A percentile compares a stretch with the other conserved stretches of the same genome.
phyloP scores from a whole-genome alignment of 352 stramenopile genomes.

The Thraustotheca clavata region DNA sequence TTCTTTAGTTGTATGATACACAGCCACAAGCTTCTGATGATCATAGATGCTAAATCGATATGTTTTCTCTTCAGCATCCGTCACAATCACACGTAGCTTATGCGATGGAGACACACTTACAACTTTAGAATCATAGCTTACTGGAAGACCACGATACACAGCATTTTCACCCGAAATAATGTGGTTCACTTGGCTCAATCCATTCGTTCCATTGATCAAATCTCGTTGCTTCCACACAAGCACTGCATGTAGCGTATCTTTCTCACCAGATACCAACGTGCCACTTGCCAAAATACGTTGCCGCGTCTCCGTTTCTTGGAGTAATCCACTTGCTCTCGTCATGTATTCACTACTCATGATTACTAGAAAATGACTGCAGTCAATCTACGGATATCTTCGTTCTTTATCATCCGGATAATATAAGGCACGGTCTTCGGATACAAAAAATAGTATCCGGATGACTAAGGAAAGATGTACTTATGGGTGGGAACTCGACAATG shows the following conservation, averaged over 20 bases:
- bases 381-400: too few species aligned
- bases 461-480: too few species aligned
- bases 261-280: neutral
- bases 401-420: too few species aligned
- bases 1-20: slow-evolving; percentile 48
- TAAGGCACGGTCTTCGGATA: too few species aligned
- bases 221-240: slow-evolving; percentile 21
- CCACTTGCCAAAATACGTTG: slow-evolving; percentile 15
- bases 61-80: slow-evolving; percentile 4
- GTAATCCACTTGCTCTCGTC: neutral
- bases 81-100: slow-evolving; percentile 10
- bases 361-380: too few species aligned
- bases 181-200: slow-evolving; percentile 7
- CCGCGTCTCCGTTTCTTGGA: neutral
- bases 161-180: slow-evolving; percentile 2
- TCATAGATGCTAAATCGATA: slow-evolving; percentile 10
- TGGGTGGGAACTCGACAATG: too few species aligned
- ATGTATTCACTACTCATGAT: too few species aligned
- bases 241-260: neutral
- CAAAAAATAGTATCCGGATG: too few species aligned
- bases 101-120: slow-evolving; percentile 16
- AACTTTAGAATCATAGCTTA: neutral
- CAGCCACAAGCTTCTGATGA: neutral
- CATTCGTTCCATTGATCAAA: slow-evolving; percentile 13
- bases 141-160: neutral